Percentiles rank a stretch among this genome's conserved stretches.
Conservation (phyloP, 352 stramenopile species). For the Pythium aquatile region DNA sequence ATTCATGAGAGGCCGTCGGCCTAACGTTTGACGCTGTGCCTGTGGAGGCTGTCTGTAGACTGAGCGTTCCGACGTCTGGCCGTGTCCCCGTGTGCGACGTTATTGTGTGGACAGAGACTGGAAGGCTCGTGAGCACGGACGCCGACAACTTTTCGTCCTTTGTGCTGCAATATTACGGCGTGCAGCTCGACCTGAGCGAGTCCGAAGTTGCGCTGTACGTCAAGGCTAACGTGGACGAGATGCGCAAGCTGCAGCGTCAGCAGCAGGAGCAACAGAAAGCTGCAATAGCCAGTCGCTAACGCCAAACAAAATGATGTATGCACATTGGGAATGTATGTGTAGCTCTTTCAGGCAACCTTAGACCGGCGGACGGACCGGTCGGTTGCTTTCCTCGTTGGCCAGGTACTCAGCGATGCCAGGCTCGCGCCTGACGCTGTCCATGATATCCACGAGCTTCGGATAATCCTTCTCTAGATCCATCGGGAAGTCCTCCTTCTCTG, state of each 20-base stretch:
- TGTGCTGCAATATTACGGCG: slow-evolving; percentile 52
- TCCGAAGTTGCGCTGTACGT: slow-evolving; percentile 62
- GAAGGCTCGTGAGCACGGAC: slow-evolving; percentile 56
- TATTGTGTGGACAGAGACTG: slow-evolving; percentile 65
- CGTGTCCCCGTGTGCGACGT: slow-evolving; percentile 61
- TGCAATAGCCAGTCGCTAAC: slow-evolving; percentile 8
- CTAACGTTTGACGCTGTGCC: slow-evolving; percentile 12
- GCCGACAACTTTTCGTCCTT: slow-evolving; percentile 68
- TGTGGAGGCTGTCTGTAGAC: slow-evolving; percentile 14
- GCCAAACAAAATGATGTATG: not conserved
- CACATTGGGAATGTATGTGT: not conserved
- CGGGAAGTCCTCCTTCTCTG: slow-evolving; percentile 30
- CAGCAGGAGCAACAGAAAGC: slow-evolving; percentile 12
- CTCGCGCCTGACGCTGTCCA: slow-evolving; percentile 18
- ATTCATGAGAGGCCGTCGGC: slow-evolving; percentile 6
- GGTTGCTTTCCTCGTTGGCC: slow-evolving; percentile 18
- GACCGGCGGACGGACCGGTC: slow-evolving; percentile 18
- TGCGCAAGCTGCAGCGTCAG: slow-evolving; percentile 33
- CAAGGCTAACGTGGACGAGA: slow-evolving; percentile 69
- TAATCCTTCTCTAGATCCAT: slow-evolving; percentile 30
- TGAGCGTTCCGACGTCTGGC: slow-evolving; percentile 39
- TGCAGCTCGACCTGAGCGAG: slow-evolving; percentile 65
- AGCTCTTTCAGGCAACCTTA: not conserved
- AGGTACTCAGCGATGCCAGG: slow-evolving; percentile 27
- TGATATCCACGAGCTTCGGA: slow-evolving; percentile 26